Evolutionary conservation across 73 alveolate genomes (phyloP).

Genomic region (Symbiodinium pilosum): DNA sequence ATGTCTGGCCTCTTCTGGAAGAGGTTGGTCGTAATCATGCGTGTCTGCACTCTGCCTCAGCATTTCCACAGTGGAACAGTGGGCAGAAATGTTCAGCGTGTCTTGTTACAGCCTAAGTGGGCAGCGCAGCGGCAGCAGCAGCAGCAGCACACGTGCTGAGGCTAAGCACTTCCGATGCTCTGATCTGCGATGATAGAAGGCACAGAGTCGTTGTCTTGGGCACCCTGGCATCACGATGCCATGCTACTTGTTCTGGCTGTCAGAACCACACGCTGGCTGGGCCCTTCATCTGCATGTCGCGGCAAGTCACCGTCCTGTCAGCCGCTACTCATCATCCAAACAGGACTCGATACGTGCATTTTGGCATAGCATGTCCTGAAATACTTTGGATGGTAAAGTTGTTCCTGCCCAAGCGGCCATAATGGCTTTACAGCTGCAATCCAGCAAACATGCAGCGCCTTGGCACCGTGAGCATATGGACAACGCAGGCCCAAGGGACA

Average conservation of each 20-base stretch:
- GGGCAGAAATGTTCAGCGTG: too few relatives aligned
- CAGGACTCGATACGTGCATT: background rate
- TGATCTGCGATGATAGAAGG: conserved; percentile 78
- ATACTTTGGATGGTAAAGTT: conserved; percentile 93
- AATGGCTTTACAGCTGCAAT: background rate
- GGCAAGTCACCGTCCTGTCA: conserved; percentile 86
- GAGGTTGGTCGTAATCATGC: conserved; percentile 80
- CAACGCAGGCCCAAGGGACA: conserved; percentile 89
- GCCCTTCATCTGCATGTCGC: conserved; percentile 89
- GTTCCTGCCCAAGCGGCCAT: conserved; percentile 17
- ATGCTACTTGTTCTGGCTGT: background rate
- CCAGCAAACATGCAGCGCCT: background rate
- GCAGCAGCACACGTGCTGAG: too few relatives aligned
- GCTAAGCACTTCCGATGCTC: conserved; percentile 79
- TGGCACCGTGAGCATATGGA: conserved; percentile 91
- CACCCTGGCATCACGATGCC: conserved; percentile 30
- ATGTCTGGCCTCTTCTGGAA: conserved; percentile 43
- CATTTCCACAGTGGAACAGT: too few relatives aligned
- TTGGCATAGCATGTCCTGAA: conserved; percentile 43
- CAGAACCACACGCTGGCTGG: background rate
- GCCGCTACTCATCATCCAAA: background rate
- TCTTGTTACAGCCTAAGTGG: too few relatives aligned
- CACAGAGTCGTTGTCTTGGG: conserved; percentile 83
- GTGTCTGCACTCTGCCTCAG: background rate
- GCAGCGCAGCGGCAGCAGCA: background rate